Percentiles rank a stretch among this genome's conserved stretches.
Conservation (phyloP, 257 asterid genomes). For the Nicotiana obtusifolia region DNA sequence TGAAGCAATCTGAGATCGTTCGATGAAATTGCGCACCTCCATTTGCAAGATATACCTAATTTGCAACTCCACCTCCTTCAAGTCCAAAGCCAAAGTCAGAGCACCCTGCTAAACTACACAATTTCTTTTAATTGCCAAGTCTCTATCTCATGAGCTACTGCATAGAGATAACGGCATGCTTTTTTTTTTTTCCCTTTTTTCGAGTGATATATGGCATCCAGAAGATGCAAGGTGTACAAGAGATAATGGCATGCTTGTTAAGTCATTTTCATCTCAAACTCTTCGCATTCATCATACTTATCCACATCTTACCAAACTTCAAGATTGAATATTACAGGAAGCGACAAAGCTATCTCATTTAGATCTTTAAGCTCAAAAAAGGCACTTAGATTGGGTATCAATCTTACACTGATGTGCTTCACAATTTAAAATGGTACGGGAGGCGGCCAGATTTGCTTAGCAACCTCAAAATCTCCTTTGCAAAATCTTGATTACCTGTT, state of each 20-base stretch:
- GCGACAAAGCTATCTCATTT: background rate
- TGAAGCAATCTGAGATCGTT: background rate
- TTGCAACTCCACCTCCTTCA: background rate
- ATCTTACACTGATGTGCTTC: slow-evolving; percentile 13
- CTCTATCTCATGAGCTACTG: too few relatives aligned
- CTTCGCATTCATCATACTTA: background rate
- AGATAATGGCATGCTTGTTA: background rate
- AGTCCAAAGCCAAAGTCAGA: background rate
- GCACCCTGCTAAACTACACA: background rate
- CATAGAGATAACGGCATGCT: too few relatives aligned
- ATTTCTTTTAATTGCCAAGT: too few relatives aligned
- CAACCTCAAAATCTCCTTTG: slow-evolving; percentile 62
- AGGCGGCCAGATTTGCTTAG: slow-evolving; percentile 50
- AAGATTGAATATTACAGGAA: background rate
- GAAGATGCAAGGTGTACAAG: too few relatives aligned
- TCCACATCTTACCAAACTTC: background rate
- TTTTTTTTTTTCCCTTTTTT: too few relatives aligned
- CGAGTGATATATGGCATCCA: too few relatives aligned
- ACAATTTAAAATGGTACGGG: slow-evolving; percentile 59
- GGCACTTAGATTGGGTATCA: background rate
- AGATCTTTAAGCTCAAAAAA: background rate
- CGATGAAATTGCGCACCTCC: background rate
- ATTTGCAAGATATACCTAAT: background rate
- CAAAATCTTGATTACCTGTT: slow-evolving; percentile 83
- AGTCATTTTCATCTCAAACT: background rate